A percentile compares a stretch with the other conserved stretches of the same genome.
These are phyloP conservation scores for Russula lepida DNA, from an alignment of 768 basidiomycete genomes.

Conservation along the genomic window DNA sequence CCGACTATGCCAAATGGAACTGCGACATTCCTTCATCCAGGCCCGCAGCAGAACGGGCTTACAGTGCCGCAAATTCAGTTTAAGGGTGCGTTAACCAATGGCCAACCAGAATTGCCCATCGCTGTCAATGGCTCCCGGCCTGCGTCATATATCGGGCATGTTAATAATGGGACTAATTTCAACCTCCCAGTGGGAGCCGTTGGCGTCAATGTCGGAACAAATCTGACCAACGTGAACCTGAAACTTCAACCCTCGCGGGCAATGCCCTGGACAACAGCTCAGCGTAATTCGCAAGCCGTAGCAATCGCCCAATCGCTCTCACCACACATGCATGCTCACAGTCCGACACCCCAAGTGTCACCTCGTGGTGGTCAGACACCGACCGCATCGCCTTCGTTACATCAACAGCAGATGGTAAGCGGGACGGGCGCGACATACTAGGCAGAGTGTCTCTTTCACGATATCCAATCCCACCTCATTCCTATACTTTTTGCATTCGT, in stretches of 20 bases:
- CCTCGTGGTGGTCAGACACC: conserved; percentile 27
- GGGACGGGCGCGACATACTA: conserved; percentile 22
- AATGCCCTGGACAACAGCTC: conserved; percentile 32
- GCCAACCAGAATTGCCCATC: conserved; percentile 23
- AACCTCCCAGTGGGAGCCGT: conserved; percentile 28
- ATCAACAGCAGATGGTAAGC: conserved; percentile 28
- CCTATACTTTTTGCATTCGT: conserved; percentile 13
- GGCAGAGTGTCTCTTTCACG: neutral
- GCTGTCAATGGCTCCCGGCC: conserved; percentile 24
- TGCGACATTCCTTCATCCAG: conserved; percentile 27
- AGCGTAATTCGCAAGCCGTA: conserved; percentile 23
- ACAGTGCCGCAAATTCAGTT: conserved; percentile 53
- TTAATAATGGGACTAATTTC: conserved; percentile 32
- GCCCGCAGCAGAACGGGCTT: conserved; percentile 34
- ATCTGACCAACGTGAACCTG: conserved; percentile 38
- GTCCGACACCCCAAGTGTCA: conserved; percentile 26
- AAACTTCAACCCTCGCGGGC: conserved; percentile 34
- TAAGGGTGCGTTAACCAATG: conserved; percentile 43
- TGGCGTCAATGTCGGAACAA: conserved; percentile 26
- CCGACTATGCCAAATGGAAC: conserved; percentile 32
- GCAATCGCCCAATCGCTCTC: conserved; percentile 26
- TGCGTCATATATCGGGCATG: conserved; percentile 33
- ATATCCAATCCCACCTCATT: conserved; percentile 15
- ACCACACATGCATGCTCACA: conserved; percentile 27
- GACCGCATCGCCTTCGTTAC: conserved; percentile 29